Evolutionary conservation across 2,329 filamentous ascomycete species (phyloP).

Genomic region (Xylaria sp.): DNA sequence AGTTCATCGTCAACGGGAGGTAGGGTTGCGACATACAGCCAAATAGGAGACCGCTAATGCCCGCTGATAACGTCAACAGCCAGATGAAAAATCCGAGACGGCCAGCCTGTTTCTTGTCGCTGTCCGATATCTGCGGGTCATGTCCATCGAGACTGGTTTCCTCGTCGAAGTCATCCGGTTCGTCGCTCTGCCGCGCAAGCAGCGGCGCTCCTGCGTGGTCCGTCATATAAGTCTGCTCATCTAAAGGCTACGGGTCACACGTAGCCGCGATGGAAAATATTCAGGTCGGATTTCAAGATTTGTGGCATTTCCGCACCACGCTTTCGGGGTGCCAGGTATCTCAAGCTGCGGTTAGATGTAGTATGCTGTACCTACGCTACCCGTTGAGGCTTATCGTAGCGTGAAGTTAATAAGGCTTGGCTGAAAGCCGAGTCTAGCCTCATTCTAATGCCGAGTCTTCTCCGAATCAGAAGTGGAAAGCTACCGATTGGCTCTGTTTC

Average conservation of each 20-base stretch:
- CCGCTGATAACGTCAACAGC: conserved; percentile 71
- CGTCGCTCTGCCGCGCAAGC: conserved; percentile 33
- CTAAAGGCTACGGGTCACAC: conserved; percentile 1
- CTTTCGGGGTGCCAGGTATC: conserved; percentile 12
- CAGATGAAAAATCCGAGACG: conserved; percentile 64
- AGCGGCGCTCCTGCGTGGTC: conserved; percentile 34
- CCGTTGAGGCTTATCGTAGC: conserved; percentile 11
- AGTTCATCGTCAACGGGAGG: not conserved
- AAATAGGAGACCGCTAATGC: conserved; percentile 75
- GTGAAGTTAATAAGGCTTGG: conserved; percentile 1
- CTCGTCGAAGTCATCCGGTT: conserved; percentile 34
- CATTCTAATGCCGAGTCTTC: not conserved
- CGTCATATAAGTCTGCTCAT: conserved; percentile 21
- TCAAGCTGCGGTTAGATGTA: not conserved
- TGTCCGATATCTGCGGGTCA: conserved; percentile 15
- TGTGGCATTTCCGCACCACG: conserved; percentile 24
- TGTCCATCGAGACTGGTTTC: conserved; percentile 22
- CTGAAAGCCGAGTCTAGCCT: conserved; percentile 2
- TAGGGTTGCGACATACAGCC: conserved; percentile 63
- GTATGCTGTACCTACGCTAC: not conserved
- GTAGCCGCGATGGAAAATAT: conserved; percentile 8
- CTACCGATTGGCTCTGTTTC: conserved; percentile 15
- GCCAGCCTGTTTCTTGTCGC: conserved; percentile 17
- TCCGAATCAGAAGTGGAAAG: not conserved
- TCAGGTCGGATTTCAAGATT: not conserved